Conservation (phyloP, 2,329 filamentous ascomycete species). For the Acrocalymma vagum region DNA sequence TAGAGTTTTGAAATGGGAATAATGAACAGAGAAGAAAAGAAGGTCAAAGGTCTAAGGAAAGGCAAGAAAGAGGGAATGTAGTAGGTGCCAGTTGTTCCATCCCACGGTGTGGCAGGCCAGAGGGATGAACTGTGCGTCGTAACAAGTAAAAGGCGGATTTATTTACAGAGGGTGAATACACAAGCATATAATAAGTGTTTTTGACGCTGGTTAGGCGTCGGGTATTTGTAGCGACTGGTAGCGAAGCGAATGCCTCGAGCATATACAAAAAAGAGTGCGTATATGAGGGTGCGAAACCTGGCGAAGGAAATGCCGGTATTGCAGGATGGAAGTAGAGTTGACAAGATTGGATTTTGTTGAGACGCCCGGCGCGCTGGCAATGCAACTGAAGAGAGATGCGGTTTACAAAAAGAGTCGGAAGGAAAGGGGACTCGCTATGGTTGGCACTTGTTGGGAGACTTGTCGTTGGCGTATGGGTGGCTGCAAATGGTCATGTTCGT, state of each 20-base stretch:
- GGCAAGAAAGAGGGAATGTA: neutral
- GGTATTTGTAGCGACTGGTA: conserved; percentile 48
- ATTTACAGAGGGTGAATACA: neutral
- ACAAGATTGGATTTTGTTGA: conserved; percentile 20
- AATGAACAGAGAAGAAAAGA: neutral
- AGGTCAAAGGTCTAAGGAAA: neutral
- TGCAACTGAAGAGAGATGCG: conserved; percentile 33
- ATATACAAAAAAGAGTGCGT: conserved; percentile 14
- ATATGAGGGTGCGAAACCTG: conserved; percentile 11
- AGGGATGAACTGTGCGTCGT: neutral
- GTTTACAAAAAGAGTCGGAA: conserved; percentile 24
- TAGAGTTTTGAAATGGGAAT: no score
- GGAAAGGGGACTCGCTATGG: conserved; percentile 29
- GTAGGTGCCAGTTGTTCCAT: no score
- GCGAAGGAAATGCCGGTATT: conserved; percentile 13
- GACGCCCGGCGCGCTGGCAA: conserved; percentile 40
- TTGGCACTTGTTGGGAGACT: conserved; percentile 27
- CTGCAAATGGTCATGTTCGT: conserved; percentile 10
- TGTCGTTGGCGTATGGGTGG: conserved; percentile 16
- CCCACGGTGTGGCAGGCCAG: no score
- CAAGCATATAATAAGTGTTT: neutral
- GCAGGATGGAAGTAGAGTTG: conserved; percentile 8
- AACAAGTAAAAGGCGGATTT: neutral
- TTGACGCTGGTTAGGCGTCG: conserved; percentile 31
- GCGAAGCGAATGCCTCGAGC: conserved; percentile 30